These are phyloP conservation scores for Decorospora gaudefroyi DNA, from an alignment of 2,329 filamentous ascomycete species.

Conservation along the genomic window DNA sequence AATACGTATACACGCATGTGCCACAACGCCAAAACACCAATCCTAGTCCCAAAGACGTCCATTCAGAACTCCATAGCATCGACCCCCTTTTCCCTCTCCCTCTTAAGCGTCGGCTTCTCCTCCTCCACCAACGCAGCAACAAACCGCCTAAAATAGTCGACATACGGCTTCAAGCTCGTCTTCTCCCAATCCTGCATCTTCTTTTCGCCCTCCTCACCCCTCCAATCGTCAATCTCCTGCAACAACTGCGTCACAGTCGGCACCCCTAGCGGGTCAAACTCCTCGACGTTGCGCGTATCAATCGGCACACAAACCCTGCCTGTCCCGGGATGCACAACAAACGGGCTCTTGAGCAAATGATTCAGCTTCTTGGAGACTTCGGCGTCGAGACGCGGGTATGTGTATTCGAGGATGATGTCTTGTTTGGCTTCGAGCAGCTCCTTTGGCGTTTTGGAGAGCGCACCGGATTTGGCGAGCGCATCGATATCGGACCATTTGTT, in stretches of 20 bases:
- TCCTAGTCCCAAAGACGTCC: too few species aligned
- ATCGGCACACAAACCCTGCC: slow-evolving; percentile 96
- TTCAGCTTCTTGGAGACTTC: slow-evolving; percentile 98
- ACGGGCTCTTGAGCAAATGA: slow-evolving; percentile 95
- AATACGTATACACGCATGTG: too few species aligned
- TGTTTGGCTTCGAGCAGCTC: slow-evolving; percentile 87
- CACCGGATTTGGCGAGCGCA: slow-evolving; percentile 74
- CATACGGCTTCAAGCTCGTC: slow-evolving; percentile 89
- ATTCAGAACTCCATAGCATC: slow-evolving; percentile 71
- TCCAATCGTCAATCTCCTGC: slow-evolving; percentile 83
- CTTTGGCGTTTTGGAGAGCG: slow-evolving; percentile 71
- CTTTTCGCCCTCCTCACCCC: slow-evolving; percentile 54
- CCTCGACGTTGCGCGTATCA: slow-evolving; percentile 71
- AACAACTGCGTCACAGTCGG: slow-evolving; percentile 85
- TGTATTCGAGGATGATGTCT: slow-evolving; percentile 95
- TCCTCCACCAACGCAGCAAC: slow-evolving; percentile 80
- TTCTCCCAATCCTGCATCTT: slow-evolving; percentile 88
- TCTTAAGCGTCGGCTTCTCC: slow-evolving; percentile 55
- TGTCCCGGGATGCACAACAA: slow-evolving; percentile 93
- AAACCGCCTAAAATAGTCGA: slow-evolving; percentile 85
- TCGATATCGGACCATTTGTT: slow-evolving; percentile 97
- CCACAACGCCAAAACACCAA: too few species aligned
- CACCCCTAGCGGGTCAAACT: slow-evolving; percentile 86
- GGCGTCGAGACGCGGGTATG: slow-evolving; percentile 93
- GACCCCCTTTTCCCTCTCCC: slow-evolving; percentile 60